Conservation (phyloP, 306 rosid species). For the Elaeagnus macrophylla region DNA sequence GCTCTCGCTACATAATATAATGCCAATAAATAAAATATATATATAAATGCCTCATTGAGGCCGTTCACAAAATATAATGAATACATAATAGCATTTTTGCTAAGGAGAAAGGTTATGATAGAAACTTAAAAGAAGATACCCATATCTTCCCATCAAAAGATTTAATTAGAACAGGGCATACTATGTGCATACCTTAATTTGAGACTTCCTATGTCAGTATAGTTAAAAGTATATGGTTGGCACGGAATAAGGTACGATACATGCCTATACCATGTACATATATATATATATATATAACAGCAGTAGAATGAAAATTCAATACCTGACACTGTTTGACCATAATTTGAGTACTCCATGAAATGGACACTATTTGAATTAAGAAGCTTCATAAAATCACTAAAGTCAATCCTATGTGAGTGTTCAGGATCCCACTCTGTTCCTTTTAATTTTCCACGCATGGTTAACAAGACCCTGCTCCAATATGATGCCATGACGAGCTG, state of each 20-base stretch:
- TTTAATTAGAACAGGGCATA: too few species aligned
- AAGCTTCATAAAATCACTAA: conserved; percentile 71
- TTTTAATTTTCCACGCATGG: conserved; percentile 65
- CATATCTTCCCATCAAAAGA: too few species aligned
- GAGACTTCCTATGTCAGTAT: neutral
- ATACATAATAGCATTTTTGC: too few species aligned
- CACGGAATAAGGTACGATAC: too few species aligned
- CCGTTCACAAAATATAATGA: too few species aligned
- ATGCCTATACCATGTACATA: neutral
- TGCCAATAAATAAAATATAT: too few species aligned
- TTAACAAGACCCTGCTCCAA: conserved; percentile 76
- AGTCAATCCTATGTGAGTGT: conserved; percentile 71
- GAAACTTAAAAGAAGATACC: too few species aligned
- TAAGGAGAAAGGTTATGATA: too few species aligned
- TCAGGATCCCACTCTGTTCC: conserved; percentile 97
- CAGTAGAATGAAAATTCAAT: neutral
- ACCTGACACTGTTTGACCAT: conserved; percentile 91
- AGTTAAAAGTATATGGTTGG: neutral
- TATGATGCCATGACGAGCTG: conserved; percentile 92
- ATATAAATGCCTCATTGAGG: too few species aligned
- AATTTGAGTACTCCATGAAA: conserved; percentile 84
- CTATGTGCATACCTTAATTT: too few species aligned
- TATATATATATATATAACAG: neutral
- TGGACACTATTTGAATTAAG: conserved; percentile 71
- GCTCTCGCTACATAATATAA: neutral